Base-by-base conservation (phyloP, 306 rosid genomes). In the Leucaena leucocephala region DNA sequence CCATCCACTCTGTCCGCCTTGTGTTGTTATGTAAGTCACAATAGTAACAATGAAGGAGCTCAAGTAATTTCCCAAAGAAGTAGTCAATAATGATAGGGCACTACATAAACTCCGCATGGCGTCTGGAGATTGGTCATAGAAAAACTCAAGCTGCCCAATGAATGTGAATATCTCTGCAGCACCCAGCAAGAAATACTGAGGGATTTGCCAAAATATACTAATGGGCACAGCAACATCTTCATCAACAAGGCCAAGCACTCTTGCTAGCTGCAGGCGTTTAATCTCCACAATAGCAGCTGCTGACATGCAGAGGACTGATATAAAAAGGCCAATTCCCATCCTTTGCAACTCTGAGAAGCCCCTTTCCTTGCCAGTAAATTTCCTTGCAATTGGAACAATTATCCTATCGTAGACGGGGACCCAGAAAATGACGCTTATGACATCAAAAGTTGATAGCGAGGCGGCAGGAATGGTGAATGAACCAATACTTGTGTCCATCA, bases 31-130 rank as follows among this genome's bases (percentile, higher is more conserved):
- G 88, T 92, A 95, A 70, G 91, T 90, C n/a, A 93, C 96, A 2
- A 93, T 0, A 3, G 98, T 93, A 19, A 95, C 87, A 83, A 93
- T 93, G 57, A 95, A 87, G 4, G 98, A 84, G 82, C 99, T 95
- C 80, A 93, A 71, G 85, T 95, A 93, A 74, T 93, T 95, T 49
- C 99, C 99, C 67, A 95, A 68, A 2, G 96, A 78, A 75, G 43
- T 93, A 4, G 98, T 95, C 78, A 95, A 82, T 55, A 95, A 95
- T 2, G 98, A 88, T 79, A 95, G 79, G 9, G 99, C 99, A 48
- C 98, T 93, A 81, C 99, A 95, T 71, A 95, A 84, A 83, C 98
- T 93, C 76, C 99, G 84, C 98, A 95, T 95, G 0, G 98, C 99
- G 64, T 95, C 99, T 0, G 98, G 99, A 46, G 99, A 93, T 82